Conservation (phyloP, 805 yeast species). For the Geotrichum ghanense region DNA sequence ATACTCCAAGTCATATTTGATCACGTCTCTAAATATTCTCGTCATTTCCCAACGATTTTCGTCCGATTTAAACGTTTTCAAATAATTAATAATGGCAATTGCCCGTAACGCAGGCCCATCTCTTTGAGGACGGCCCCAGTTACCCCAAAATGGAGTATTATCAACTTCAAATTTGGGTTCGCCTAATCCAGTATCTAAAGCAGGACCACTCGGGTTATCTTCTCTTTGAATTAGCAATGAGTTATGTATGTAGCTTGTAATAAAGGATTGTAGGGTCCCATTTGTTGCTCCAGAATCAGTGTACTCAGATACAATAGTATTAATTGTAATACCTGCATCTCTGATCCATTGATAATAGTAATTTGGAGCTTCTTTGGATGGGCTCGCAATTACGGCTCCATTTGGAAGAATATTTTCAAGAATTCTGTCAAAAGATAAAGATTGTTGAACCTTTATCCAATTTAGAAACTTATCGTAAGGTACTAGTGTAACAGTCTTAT, state of each 20-base stretch:
- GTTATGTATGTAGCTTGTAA: conserved; percentile 56
- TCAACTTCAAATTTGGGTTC: conserved; percentile 80
- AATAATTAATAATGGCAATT: conserved; percentile 47
- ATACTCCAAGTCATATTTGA: conserved; percentile 63
- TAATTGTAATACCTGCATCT: conserved; percentile 69
- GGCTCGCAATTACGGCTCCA: conserved; percentile 68
- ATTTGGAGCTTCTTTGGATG: conserved; percentile 59
- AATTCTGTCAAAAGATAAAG: conserved; percentile 34
- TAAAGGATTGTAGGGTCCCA: conserved; percentile 17
- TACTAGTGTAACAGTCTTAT: conserved; percentile 15
- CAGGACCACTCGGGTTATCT: conserved; percentile 56
- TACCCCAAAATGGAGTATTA: conserved; percentile 45
- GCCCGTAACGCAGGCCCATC: conserved; percentile 89
- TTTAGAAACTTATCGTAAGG: conserved; percentile 30
- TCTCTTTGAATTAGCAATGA: conserved; percentile 51
- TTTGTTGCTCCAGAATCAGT: conserved; percentile 29
- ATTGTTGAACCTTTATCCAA: conserved; percentile 39
- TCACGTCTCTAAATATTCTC: conserved; percentile 32
- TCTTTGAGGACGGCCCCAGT: conserved; percentile 94
- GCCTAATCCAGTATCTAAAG: conserved; percentile 45
- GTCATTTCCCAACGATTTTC: conserved; percentile 26
- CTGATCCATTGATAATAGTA: conserved; percentile 87
- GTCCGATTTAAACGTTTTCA: conserved; percentile 30
- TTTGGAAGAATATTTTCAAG: conserved; percentile 36
- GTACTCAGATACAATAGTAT: conserved; percentile 43